A percentile compares a stretch with the other conserved stretches of the same genome.
Evolutionary conservation across 805 yeast genomes (phyloP).

Genomic region (Starmera caribaea): DNA sequence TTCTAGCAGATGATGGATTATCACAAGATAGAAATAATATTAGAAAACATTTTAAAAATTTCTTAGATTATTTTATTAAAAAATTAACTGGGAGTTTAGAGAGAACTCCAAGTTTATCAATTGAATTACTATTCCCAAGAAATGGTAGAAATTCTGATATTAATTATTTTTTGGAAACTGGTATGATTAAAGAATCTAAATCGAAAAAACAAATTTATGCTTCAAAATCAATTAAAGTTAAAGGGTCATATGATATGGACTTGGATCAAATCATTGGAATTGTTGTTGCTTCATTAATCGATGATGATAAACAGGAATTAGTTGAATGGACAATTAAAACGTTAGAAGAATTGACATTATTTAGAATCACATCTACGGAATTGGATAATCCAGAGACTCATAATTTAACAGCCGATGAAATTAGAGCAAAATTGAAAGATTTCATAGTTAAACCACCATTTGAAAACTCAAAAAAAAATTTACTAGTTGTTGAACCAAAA

Average conservation of each 20-base stretch:
- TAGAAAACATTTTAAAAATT: constrained; percentile 52
- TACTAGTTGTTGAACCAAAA: constrained; percentile 36
- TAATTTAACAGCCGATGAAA: background rate
- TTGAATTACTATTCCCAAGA: constrained; percentile 62
- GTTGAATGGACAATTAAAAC: constrained; percentile 35
- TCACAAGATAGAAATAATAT: constrained; percentile 23
- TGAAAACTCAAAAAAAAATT: constrained; percentile 13
- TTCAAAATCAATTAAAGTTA: constrained; percentile 18
- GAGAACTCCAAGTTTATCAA: constrained; percentile 42
- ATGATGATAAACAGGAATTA: constrained; percentile 31
- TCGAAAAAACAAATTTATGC: constrained; percentile 8
- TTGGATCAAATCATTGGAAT: constrained; percentile 41
- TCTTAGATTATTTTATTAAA: constrained; percentile 57
- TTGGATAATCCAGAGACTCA: constrained; percentile 5
- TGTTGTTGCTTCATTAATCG: constrained; percentile 37
- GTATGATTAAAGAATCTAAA: constrained; percentile 27
- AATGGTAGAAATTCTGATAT: constrained; percentile 31
- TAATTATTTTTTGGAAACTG: constrained; percentile 48
- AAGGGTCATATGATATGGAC: constrained; percentile 16
- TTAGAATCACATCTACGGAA: constrained; percentile 12
- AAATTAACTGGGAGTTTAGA: constrained; percentile 38
- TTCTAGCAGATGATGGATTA: constrained; percentile 43
- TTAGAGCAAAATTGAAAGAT: constrained; percentile 3
- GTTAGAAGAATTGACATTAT: constrained; percentile 22
- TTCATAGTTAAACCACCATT: constrained; percentile 10